A percentile compares a stretch with the other conserved stretches of the same genome.
Conservation (phyloP, 768 basidiomycete genomes). For the Mycena venus region DNA sequence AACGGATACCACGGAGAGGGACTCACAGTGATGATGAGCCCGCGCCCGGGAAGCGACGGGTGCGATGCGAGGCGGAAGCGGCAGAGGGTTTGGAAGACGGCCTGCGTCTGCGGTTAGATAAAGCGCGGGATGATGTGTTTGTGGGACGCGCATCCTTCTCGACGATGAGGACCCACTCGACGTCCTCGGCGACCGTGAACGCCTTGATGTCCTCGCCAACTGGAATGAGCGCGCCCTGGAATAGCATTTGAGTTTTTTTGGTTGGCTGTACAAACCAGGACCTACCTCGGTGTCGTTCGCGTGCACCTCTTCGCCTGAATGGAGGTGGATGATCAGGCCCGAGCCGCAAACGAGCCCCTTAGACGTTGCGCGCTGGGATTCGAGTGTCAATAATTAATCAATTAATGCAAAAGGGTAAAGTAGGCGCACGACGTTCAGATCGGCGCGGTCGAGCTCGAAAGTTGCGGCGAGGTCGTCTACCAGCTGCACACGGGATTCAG, state of each 20-base stretch:
- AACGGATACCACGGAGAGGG: background rate
- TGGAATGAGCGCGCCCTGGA: constrained; percentile 83
- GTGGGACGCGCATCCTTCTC: constrained; percentile 88
- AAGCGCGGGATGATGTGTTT: background rate
- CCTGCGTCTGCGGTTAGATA: constrained; percentile 61
- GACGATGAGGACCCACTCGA: constrained; percentile 87
- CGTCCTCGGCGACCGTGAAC: constrained; percentile 65
- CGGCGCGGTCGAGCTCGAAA: constrained; percentile 76
- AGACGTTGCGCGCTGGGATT: constrained; percentile 82
- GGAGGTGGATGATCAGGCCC: constrained; percentile 69
- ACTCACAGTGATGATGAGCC: constrained; percentile 83
- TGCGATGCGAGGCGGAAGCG: constrained; percentile 65
- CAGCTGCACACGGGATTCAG: constrained; percentile 60
- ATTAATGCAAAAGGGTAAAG: background rate
- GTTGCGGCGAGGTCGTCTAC: constrained; percentile 93
- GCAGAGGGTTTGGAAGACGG: constrained; percentile 93
- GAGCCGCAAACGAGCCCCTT: constrained; percentile 90
- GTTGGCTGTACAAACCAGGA: background rate
- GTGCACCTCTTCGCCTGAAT: constrained; percentile 64
- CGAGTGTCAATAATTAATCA: background rate
- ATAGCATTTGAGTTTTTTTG: background rate
- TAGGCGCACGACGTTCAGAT: constrained; percentile 80
- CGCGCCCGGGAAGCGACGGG: constrained; percentile 67
- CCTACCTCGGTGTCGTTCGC: constrained; percentile 72
- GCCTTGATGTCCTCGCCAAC: constrained; percentile 76